Percentiles rank a stretch among this genome's conserved stretches.
These are phyloP conservation scores for Polyporus arcularius DNA, from an alignment of 768 basidiomycete genomes.

Conservation along the genomic window DNA sequence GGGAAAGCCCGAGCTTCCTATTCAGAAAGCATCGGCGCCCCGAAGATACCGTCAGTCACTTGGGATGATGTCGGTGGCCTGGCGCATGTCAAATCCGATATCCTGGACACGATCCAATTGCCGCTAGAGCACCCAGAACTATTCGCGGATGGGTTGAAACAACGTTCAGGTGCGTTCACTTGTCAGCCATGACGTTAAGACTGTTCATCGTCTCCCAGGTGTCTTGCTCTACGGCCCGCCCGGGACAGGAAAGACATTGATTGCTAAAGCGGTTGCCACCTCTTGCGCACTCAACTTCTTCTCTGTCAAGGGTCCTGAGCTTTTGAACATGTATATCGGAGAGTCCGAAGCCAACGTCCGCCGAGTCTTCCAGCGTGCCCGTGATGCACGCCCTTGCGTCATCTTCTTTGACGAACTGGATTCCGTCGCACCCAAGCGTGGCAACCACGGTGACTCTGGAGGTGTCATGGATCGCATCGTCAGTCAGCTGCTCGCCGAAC, in stretches of 20 bases:
- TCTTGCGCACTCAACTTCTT: conserved; percentile 95
- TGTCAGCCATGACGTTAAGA: no score
- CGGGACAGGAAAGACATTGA: conserved; percentile 92
- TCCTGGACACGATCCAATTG: conserved; percentile 93
- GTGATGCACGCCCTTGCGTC: conserved; percentile 91
- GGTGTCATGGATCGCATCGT: conserved; percentile 99
- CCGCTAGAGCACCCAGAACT: conserved; percentile 89
- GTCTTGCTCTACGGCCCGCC: conserved; percentile 93
- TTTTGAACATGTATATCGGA: conserved; percentile 98
- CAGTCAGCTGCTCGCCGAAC: conserved; percentile 89
- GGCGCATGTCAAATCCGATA: conserved; percentile 83
- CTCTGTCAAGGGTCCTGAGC: conserved; percentile 95
- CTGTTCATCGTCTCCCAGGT: conserved; percentile 45
- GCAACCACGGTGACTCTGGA: conserved; percentile 93
- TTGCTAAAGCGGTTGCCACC: conserved; percentile 96
- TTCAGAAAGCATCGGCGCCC: conserved; percentile 94
- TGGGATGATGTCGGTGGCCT: conserved; percentile 99
- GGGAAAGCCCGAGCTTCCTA: conserved; percentile 73
- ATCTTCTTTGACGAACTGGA: conserved; percentile 98
- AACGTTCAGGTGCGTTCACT: conserved; percentile 73
- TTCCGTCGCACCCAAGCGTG: conserved; percentile 91
- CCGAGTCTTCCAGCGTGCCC: conserved; percentile 84
- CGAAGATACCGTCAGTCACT: conserved; percentile 90
- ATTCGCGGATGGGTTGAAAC: conserved; percentile 90
- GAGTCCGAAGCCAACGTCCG: conserved; percentile 98